Percentiles rank a stretch among this genome's conserved stretches.
Evolutionary conservation across 768 basidiomycete genomes (phyloP).

Genomic region (Trametes cingulata): DNA sequence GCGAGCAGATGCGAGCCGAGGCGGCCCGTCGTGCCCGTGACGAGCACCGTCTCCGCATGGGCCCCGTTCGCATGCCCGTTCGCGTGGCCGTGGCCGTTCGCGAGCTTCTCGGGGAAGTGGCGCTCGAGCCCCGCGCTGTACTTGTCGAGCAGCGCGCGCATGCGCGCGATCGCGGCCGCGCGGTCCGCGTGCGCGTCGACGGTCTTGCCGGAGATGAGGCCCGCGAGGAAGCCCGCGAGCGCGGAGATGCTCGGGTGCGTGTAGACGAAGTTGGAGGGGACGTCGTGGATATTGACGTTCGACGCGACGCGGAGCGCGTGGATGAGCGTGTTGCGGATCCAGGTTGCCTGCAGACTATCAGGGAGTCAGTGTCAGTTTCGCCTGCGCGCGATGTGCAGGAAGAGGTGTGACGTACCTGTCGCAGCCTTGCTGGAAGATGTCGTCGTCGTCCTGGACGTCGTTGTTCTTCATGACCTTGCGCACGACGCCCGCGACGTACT

Average conservation of each 20-base stretch:
- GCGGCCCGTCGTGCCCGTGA: slow-evolving; percentile 37
- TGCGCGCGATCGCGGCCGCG: slow-evolving; percentile 11
- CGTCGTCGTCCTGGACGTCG: slow-evolving; percentile 34
- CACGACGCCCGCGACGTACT: slow-evolving; percentile 38
- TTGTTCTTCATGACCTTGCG: slow-evolving; percentile 32
- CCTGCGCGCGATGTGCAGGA: neutral
- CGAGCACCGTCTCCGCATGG: slow-evolving; percentile 25
- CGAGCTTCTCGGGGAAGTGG: slow-evolving; percentile 1
- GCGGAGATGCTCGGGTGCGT: slow-evolving; percentile 22
- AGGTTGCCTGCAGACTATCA: slow-evolving; percentile 27
- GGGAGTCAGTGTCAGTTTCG: neutral
- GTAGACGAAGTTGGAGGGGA: slow-evolving; percentile 27
- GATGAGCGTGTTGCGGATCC: slow-evolving; percentile 30
- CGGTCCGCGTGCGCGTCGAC: slow-evolving; percentile 2
- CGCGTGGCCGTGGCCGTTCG: slow-evolving; percentile 3
- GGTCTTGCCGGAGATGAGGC: slow-evolving; percentile 7
- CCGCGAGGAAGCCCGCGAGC: slow-evolving; percentile 12
- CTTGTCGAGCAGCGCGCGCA: slow-evolving; percentile 22
- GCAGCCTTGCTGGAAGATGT: slow-evolving; percentile 43
- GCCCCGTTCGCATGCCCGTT: neutral
- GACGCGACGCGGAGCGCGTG: slow-evolving; percentile 23
- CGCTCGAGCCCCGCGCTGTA: slow-evolving; percentile 17
- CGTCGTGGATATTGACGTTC: slow-evolving; percentile 4
- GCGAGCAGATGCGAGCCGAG: slow-evolving; percentile 33
- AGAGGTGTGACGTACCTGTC: slow-evolving; percentile 34